These are phyloP conservation scores for Rhizophlyctis rosea DNA, from an alignment of 192 early-diverging fungal genomes.

Conservation along the genomic window DNA sequence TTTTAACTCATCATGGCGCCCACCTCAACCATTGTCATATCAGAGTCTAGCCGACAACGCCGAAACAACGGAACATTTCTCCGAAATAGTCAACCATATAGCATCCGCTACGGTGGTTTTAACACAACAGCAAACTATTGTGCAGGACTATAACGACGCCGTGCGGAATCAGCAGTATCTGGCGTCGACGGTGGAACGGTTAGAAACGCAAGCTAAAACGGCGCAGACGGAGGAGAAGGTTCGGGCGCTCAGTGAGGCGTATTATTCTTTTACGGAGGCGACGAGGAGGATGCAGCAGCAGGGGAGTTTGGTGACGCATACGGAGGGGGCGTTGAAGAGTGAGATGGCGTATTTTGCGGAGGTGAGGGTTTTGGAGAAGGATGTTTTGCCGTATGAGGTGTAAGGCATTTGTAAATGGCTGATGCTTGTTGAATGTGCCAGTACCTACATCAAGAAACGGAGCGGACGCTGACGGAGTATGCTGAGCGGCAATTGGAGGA, in stretches of 20 bases:
- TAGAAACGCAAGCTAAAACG: conserved; percentile 21
- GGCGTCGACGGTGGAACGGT: not conserved
- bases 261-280: conserved; percentile 15
- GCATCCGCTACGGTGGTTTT: not conserved
- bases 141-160: conserved; percentile 8
- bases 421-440: not conserved
- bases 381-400: not conserved
- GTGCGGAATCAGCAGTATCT: conserved; percentile 2
- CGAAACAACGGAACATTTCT: conserved; percentile 6
- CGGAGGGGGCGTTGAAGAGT: not conserved
- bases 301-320: conserved; percentile 16
- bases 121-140: not conserved
- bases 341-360: conserved; percentile 20
- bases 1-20: not conserved
- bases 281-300: conserved; percentile 13
- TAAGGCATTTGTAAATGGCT: conserved; percentile 1
- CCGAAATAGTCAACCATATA: conserved; percentile 15
- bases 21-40: not conserved
- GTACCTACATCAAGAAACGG: conserved; percentile 12
- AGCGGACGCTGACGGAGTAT: not conserved
- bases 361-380: not conserved
- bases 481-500: conserved; percentile 7
- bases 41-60: conserved; percentile 9
- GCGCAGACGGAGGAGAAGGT: conserved; percentile 23
- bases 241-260: conserved; percentile 23